Evolutionary conservation across 495 filamentous ascomycete genomes (phyloP), one percentile per base, ranked within the genome.

Genomic region (Aspergillus biplanus): DNA sequence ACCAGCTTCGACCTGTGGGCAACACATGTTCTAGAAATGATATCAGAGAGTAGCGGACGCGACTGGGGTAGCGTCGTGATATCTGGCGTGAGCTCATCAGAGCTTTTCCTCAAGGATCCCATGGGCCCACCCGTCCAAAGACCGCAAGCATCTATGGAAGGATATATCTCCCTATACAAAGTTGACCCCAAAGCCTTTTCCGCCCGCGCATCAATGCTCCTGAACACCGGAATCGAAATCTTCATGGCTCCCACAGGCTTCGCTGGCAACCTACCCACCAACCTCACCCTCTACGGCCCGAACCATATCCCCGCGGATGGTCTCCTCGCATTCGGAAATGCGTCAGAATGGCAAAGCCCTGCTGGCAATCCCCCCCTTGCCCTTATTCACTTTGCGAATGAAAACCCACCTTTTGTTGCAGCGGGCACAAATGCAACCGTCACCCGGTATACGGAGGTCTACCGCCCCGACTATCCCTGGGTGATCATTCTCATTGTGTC

Each of bases 11-110:
- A 44, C n/a, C 8, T 4, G 4, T 44, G 39, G 39, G 39, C 39
- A 44, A 44, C 39, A 44, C 39, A n/a, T n/a, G 39, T 44, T n/a
- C n/a, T 44, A 44, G 39, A 44, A n/a, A 44, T 44, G 39, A 44
- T 44, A 44, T 44, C 39, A 11, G 39, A n/a, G 11, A n/a, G 12
- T 3, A 44, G 39, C 8, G 12, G 39, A n/a, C 4, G 4, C 11
- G 8, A 44, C 3, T 4, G n/a, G n/a, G 39, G 4, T 1, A n/a
- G 39, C 7, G 7, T 8, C 4, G n/a, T n/a, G n/a, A 44, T 44
- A 11, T 11, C 39, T 9, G 39, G 39, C 11, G 39, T 44, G n/a
- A 44, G 39, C 39, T 4, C 39, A 44, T 44, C 39, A 11, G 39
- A 44, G 7, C n/a, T 44, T 12, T 44, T 44, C n/a, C n/a, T 44